Base-by-base conservation (phyloP, 306 rosid species). In the Quercus wislizeni region DNA sequence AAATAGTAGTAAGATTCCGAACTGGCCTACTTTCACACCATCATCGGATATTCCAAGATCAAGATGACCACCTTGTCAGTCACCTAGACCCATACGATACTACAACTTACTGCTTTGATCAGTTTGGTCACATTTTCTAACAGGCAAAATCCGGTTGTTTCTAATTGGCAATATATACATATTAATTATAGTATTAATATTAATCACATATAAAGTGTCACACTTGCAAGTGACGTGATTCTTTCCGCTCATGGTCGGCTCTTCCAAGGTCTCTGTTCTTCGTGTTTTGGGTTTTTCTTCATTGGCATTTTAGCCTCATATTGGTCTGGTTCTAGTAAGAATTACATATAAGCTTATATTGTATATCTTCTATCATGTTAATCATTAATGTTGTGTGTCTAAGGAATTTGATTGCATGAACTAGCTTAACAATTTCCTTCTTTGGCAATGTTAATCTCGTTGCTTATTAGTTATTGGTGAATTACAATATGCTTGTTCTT, bases 41-140 rank as follows among this genome's bases (percentile, higher is more conserved):
- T 38, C 54, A 18, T 57, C 38, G 71, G 71, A 78, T 57, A 57
- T 71, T 18, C 81, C 76, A 15, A 49, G 46, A 41, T 41, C 12
- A 41, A 59, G 55, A 20, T 27, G 54, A 28, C 55, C 54, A 28
- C 33, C 21, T 71, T 46, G 5, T 17, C 43, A 5, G 52, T 30
- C 65, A 23, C 65, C 65, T 59, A 23, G 18, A 11, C 31, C 65
- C 65, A 23, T 23, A 5, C 31, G 30, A 59, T 13, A 23, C 17
- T 9, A 23, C 31, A 59, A 59, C 31, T 21, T 9, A 35, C 52
- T 5, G 72, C 25, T 33, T 35, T 35, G 19, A n/a, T 35, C 52
- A 13, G 72, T 68, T 6, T 33, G 11, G 49, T 33, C n/a, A 4
- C 7, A 19, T 9, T 35, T 35, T 35, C 25, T 19, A 35, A 68